Evolutionary conservation across 2,329 filamentous ascomycete species (phyloP).

Genomic region (Cordyceps farinosa): DNA sequence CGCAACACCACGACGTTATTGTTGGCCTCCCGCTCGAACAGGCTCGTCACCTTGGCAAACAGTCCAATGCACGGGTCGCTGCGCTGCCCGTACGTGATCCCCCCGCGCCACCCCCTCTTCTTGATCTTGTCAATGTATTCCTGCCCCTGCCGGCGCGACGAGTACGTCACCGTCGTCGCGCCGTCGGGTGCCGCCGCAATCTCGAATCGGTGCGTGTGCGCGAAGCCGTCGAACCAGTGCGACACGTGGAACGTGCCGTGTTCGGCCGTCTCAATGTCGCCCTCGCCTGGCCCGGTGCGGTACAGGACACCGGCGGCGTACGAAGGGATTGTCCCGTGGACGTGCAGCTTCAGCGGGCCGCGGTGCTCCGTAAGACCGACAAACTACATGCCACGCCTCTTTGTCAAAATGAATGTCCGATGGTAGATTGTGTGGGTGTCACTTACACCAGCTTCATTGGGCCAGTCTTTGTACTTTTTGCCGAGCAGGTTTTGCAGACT

Average conservation of each 20-base stretch:
- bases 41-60: conserved; percentile 61
- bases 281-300: conserved; percentile 65
- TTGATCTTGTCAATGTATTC: conserved; percentile 47
- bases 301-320: conserved; percentile 66
- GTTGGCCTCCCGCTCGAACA: conserved; percentile 41
- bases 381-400: conserved; percentile 43
- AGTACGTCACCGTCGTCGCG: conserved; percentile 41
- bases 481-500: conserved; percentile 23
- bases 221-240: conserved; percentile 74
- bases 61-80: conserved; percentile 65
- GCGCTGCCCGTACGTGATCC: conserved; percentile 61
- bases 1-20: conserved; percentile 60
- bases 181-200: conserved; percentile 39
- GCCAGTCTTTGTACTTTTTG: conserved; percentile 40
- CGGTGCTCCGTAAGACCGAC: conserved; percentile 58
- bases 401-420: not conserved
- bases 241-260: conserved; percentile 52
- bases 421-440: not conserved
- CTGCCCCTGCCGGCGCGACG: conserved; percentile 54
- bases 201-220: conserved; percentile 63
- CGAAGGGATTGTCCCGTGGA: conserved; percentile 60
- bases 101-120: conserved; percentile 48
- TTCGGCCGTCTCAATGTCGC: conserved; percentile 51
- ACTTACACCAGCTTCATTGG: conserved; percentile 45
- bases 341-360: conserved; percentile 54